Conservation (phyloP, 2,329 filamentous ascomycete species). For the Alternaria sp. region DNA sequence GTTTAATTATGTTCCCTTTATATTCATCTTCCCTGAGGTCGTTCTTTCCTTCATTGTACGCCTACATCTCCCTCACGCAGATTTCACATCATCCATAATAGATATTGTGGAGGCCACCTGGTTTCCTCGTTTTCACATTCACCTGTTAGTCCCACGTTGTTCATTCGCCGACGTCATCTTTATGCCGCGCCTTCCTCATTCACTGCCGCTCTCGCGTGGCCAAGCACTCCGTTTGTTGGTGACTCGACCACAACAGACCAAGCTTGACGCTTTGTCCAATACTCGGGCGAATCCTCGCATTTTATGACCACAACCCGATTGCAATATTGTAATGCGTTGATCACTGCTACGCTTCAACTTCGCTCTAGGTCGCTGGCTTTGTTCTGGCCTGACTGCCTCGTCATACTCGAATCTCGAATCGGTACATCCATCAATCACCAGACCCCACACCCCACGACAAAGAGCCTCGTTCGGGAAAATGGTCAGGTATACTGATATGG, state of each 20-base stretch:
- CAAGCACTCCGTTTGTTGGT: conserved; percentile 23
- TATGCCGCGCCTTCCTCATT: conserved; percentile 16
- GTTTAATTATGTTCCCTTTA: not conserved
- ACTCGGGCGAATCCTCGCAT: not conserved
- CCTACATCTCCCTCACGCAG: not conserved
- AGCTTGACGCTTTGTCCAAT: conserved; percentile 3
- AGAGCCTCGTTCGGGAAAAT: not conserved
- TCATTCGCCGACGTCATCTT: conserved; percentile 14
- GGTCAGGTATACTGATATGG: not conserved
- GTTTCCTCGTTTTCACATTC: not conserved
- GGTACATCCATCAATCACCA: not conserved
- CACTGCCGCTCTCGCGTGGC: conserved; percentile 11
- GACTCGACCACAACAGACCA: conserved; percentile 19
- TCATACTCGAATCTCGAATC: not conserved
- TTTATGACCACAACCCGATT: not conserved
- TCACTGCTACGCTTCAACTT: not conserved
- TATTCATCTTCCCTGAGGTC: not conserved
- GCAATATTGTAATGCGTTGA: not conserved
- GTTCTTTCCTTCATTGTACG: not conserved
- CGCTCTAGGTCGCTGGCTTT: not conserved
- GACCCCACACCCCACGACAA: not conserved
- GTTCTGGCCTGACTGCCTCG: not conserved
- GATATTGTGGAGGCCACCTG: not conserved
- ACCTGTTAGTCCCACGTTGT: not conserved
- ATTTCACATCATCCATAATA: not conserved